phyloP scores from a whole-genome alignment of 1,139 yeast species.

The Yamadazyma membranifaciens region DNA sequence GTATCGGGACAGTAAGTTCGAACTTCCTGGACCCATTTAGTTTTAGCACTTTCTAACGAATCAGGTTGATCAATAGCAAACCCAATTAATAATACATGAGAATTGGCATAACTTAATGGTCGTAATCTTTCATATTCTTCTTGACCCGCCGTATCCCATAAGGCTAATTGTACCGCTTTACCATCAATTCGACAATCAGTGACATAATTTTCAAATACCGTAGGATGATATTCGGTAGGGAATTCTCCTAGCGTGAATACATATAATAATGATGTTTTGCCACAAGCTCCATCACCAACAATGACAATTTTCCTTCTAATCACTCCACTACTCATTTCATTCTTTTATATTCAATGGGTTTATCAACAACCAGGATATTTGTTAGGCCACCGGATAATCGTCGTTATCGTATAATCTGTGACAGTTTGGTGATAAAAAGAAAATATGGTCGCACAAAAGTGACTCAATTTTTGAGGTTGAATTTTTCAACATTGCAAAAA shows the following conservation, averaged over 20 bases:
- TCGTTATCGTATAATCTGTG: no score
- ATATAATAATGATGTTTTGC: slow-evolving; percentile 86
- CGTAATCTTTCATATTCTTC: slow-evolving; percentile 83
- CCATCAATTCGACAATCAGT: slow-evolving; percentile 94
- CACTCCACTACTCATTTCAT: slow-evolving; percentile 7
- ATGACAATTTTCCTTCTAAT: slow-evolving; percentile 79
- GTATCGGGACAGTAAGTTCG: slow-evolving; percentile 63
- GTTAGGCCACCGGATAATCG: no score
- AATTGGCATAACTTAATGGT: slow-evolving; percentile 79
- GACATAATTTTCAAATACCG: slow-evolving; percentile 93
- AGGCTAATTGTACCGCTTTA: slow-evolving; percentile 80
- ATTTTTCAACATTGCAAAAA: neutral
- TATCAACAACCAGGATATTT: no score
- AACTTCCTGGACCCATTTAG: slow-evolving; percentile 75
- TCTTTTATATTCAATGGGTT: no score
- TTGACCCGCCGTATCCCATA: slow-evolving; percentile 98
- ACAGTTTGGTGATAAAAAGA: neutral
- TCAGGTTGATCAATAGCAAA: slow-evolving; percentile 71
- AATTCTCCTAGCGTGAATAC: slow-evolving; percentile 89
- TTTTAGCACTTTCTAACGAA: slow-evolving; percentile 63
- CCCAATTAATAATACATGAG: slow-evolving; percentile 69
- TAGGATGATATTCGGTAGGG: slow-evolving; percentile 85
- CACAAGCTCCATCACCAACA: slow-evolving; percentile 96
- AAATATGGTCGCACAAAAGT: neutral
- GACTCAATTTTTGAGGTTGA: slow-evolving; percentile 2